A percentile compares a stretch with the other conserved stretches of the same genome.
Evolutionary conservation across 2,329 filamentous ascomycete species (phyloP).

Genomic region (Fusarium cyanostomum): DNA sequence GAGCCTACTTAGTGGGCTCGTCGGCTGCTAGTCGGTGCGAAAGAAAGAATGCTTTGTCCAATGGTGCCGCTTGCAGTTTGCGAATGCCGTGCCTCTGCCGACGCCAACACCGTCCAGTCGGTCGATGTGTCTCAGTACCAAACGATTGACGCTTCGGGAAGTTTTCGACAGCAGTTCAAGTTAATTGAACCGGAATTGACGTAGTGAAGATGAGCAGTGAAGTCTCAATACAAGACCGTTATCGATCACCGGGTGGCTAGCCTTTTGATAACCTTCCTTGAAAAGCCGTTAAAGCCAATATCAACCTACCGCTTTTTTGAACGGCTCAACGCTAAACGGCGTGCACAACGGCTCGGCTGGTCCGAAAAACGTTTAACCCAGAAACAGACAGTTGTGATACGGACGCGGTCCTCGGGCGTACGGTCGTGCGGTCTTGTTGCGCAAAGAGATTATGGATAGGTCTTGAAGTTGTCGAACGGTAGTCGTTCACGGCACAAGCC

Average conservation of each 20-base stretch:
- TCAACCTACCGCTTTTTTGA: slow-evolving; percentile 10
- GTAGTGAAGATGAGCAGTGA: slow-evolving; percentile 4
- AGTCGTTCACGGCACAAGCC: slow-evolving; percentile 5
- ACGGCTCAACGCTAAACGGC: slow-evolving; percentile 23
- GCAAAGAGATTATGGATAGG: slow-evolving; percentile 4
- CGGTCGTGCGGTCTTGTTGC: slow-evolving; percentile 15
- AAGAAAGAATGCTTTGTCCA: slow-evolving; percentile 36
- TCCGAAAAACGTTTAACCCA: slow-evolving; percentile 4
- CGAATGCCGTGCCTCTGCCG: slow-evolving; percentile 1
- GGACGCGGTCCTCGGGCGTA: slow-evolving; percentile 12
- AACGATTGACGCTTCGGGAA: slow-evolving; percentile 29
- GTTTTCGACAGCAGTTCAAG: slow-evolving; percentile 12
- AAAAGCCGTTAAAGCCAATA: slow-evolving; percentile 28
- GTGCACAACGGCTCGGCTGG: slow-evolving; percentile 13
- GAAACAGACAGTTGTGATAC: slow-evolving; percentile 13
- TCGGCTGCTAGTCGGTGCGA: slow-evolving; percentile 9
- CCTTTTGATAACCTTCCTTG: slow-evolving; percentile 16
- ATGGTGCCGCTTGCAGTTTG: slow-evolving; percentile 31
- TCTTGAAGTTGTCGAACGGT: slow-evolving; percentile 1
- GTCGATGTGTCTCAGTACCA: slow-evolving; percentile 38
- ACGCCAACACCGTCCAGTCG: slow-evolving; percentile 18
- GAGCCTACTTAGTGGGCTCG: slow-evolving; percentile 21
- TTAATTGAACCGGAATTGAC: slow-evolving; percentile 22
- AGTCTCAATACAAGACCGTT: slow-evolving; percentile 10
- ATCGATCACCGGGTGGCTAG: slow-evolving; percentile 12